These are phyloP conservation scores for Gossypium herbaceum DNA, from an alignment of 345 rosid species.

Conservation along the genomic window DNA sequence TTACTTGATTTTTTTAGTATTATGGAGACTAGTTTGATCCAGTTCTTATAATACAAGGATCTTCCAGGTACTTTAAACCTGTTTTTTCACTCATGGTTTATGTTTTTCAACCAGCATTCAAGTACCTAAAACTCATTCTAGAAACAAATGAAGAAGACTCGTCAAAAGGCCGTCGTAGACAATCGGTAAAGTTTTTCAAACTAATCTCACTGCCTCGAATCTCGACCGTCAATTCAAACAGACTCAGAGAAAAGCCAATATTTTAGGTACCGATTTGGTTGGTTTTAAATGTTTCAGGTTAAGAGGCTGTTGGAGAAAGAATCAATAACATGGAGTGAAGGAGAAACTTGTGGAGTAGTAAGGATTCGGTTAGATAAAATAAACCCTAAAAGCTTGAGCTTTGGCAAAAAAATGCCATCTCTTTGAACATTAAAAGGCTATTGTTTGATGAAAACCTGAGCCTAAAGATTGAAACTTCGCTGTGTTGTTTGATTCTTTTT, in stretches of 20 bases:
- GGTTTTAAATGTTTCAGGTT: slow-evolving; percentile 27
- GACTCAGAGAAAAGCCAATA: too few species aligned
- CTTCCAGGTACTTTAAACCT: too few species aligned
- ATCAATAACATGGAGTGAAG: slow-evolving; percentile 48
- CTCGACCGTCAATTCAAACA: too few species aligned
- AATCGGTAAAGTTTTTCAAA: slow-evolving; percentile 30
- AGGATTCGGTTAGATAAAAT: slow-evolving; percentile 36
- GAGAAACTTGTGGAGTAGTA: slow-evolving; percentile 32
- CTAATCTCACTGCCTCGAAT: too few species aligned
- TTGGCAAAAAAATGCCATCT: slow-evolving; percentile 24
- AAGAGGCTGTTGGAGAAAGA: slow-evolving; percentile 48
- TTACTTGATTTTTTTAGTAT: too few species aligned
- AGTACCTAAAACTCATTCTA: slow-evolving; percentile 46
- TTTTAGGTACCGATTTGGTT: neutral
- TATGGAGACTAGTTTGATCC: too few species aligned
- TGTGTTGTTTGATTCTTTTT: neutral
- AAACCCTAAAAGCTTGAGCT: slow-evolving; percentile 37
- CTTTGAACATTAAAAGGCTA: neutral
- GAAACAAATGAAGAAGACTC: slow-evolving; percentile 34
- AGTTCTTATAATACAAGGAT: too few species aligned
- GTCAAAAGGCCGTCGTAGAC: slow-evolving; percentile 43
- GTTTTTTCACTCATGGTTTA: neutral
- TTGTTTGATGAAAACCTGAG: neutral
- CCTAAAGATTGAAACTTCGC: neutral
- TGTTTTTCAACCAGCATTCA: slow-evolving; percentile 33